Evolutionary conservation across 2,329 filamentous ascomycete species (phyloP), one percentile per base, ranked within the genome.

Genomic region (Alternaria longipes): DNA sequence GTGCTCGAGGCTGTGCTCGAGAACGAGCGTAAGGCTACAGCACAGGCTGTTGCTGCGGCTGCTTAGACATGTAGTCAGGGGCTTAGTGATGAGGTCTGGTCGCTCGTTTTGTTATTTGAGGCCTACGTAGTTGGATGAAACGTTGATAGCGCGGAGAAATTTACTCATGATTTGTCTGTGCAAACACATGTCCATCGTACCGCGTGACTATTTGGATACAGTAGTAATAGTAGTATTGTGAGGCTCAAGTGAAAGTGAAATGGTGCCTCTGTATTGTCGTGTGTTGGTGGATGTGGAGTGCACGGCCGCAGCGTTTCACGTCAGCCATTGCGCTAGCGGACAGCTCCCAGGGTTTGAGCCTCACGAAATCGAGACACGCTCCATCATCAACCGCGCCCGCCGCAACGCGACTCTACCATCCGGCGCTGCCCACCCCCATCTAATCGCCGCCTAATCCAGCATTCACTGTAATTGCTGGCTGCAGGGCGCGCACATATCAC

Each of bases 1-100:
- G 80, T 85, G 14, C 78, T 88, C 24, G 82, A 84, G 72, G 78
- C 76, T 34, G 71, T 84, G 34, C 75, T 85, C 8, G 82, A 84
- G 72, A 78, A 78, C 55, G 82, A 84, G 74, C 76, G 77, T 54
- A 72, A 77, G 60, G 76, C 82, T 66, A 79, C 80, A 14, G 76
- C 77, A 26, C 73, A 79, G 63, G 79, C 78, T 64, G 79, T 82
- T 46, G 80, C 79, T 62, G 81, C 81, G 52, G 80, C 81, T 56
- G 78, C 77, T 60, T 79, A 68, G 62, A 44, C 14, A 11, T 36
- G 18, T 30, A 3, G 28, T 22, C 11, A 8, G 26, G 8, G 24
- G 30, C 22, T 50, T 7, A 3, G 42, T 47, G 36, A 9, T 34
- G 9, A 50, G 70, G 69, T 72, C 72, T 74, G 72, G 69, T 71